Conservation (phyloP, 495 filamentous ascomycete species). For the Arthonia radiata region DNA sequence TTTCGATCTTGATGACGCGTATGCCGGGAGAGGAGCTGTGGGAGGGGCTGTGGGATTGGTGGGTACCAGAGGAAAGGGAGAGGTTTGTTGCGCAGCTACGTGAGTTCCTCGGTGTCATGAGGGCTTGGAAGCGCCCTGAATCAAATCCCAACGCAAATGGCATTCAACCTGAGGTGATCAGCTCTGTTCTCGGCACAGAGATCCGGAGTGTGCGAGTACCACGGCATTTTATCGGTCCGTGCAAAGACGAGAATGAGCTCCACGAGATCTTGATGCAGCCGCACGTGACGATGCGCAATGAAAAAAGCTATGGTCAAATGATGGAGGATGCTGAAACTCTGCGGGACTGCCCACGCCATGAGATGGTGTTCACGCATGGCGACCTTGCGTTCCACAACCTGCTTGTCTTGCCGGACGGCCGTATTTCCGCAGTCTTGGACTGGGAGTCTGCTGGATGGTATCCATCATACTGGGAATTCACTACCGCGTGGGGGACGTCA, state of each 20-base stretch:
- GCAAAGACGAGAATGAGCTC: too few species aligned
- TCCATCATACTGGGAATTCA: conserved; percentile 27
- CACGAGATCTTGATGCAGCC: too few species aligned
- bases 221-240: neutral
- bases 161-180: neutral
- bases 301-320: too few species aligned
- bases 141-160: too few species aligned
- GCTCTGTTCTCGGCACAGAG: neutral
- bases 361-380: conserved; percentile 12
- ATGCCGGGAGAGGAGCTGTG: conserved; percentile 1
- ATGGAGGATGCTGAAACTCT: too few species aligned
- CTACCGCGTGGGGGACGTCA: too few species aligned
- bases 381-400: conserved; percentile 16
- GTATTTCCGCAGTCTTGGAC: conserved; percentile 18
- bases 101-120: neutral
- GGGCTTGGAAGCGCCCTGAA: too few species aligned
- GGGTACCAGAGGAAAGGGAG: too few species aligned
- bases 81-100: too few species aligned
- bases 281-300: too few species aligned
- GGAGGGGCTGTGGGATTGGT: too few species aligned
- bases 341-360: too few species aligned
- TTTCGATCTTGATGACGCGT: conserved; percentile 1
- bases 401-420: conserved; percentile 14
- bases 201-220: conserved; percentile 1
- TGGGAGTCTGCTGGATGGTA: conserved; percentile 25